Conservation (phyloP, 179 eudicot genomes). For the Carnegiea gigantea region DNA sequence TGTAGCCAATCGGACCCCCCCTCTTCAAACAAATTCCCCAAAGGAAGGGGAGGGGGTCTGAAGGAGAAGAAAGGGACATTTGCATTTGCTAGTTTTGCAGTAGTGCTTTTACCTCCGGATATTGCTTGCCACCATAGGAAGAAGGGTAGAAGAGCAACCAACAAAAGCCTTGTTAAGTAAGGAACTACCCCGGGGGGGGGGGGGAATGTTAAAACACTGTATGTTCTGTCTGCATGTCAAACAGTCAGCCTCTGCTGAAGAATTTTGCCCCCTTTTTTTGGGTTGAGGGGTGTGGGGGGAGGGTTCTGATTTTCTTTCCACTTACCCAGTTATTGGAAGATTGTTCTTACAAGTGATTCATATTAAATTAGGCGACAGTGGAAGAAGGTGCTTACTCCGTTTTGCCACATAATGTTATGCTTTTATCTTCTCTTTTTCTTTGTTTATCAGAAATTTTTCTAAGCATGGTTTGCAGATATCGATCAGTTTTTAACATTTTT, state of each 20-base stretch:
- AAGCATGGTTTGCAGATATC: background rate
- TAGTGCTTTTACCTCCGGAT: background rate
- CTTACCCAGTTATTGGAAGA: background rate
- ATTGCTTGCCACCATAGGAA: background rate
- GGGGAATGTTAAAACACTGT: too few species aligned
- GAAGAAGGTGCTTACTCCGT: too few species aligned
- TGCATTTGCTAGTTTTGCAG: background rate
- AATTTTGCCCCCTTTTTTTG: too few species aligned
- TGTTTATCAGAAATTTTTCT: background rate
- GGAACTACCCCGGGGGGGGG: too few species aligned
- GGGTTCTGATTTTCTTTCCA: too few species aligned
- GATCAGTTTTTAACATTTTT: constrained; percentile 18
- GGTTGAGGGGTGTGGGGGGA: too few species aligned
- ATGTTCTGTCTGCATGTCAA: too few species aligned
- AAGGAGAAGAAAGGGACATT: background rate
- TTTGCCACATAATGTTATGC: background rate
- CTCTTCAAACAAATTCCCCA: background rate
- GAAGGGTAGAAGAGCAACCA: background rate
- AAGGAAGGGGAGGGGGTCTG: too few species aligned
- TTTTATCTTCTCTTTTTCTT: constrained; percentile 6
- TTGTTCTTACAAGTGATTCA: background rate
- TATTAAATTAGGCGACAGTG: background rate
- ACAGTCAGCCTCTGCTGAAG: too few species aligned
- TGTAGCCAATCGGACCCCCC: background rate
- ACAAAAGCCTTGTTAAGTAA: background rate